phyloP scores from a whole-genome alignment of 371 early-diverging fungal species.

The Mucor lusitanicus region DNA sequence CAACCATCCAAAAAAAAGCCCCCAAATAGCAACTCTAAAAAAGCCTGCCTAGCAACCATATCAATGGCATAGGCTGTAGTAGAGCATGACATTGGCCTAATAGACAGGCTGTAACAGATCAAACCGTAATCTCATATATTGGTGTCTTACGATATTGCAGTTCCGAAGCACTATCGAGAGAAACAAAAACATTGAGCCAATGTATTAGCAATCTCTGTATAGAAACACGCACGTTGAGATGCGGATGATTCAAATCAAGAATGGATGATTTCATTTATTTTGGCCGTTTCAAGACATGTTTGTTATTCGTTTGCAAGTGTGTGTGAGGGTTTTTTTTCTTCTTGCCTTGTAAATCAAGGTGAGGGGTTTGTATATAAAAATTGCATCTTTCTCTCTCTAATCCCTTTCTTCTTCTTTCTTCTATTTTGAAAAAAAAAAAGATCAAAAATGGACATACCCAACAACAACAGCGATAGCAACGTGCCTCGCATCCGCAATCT shows the following conservation, averaged over 20 bases:
- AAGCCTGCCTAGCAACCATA: neutral
- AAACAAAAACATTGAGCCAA: too few relatives aligned
- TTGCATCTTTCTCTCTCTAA: neutral
- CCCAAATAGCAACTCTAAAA: neutral
- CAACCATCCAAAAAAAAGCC: neutral
- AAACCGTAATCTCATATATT: too few relatives aligned
- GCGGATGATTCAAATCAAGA: neutral
- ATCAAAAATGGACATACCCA: neutral
- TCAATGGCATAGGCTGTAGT: too few relatives aligned
- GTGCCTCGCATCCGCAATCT: conserved; percentile 38
- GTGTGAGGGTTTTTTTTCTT: too few relatives aligned
- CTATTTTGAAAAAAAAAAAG: neutral
- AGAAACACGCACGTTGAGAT: neutral
- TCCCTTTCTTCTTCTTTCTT: neutral
- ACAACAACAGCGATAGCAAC: conserved; percentile 1
- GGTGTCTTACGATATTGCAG: too few relatives aligned
- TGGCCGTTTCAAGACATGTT: neutral
- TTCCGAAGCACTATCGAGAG: too few relatives aligned
- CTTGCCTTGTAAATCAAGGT: neutral
- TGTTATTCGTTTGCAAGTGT: neutral
- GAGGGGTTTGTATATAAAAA: neutral
- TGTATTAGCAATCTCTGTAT: too few relatives aligned
- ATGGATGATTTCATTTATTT: neutral
- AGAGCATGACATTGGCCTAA: too few relatives aligned
- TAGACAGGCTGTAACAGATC: too few relatives aligned